phyloP scores from a whole-genome alignment of 2,329 filamentous ascomycete species.

The Penicillium nordicum region DNA sequence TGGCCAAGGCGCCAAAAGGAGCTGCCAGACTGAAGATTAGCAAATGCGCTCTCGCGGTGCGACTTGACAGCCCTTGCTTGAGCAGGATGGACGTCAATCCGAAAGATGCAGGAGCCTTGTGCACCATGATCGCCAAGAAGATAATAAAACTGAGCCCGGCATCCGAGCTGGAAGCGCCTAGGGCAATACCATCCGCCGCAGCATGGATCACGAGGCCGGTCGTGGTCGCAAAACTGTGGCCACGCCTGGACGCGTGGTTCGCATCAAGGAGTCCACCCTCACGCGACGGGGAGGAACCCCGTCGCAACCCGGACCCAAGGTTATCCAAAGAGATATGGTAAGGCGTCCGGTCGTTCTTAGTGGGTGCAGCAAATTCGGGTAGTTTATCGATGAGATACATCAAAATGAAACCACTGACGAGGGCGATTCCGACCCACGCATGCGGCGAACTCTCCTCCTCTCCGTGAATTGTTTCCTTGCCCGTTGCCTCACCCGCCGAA shows the following conservation, averaged over 20 bases:
- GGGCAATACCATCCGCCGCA: conserved; percentile 88
- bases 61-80: conserved; percentile 86
- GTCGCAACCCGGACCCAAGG: conserved; percentile 57
- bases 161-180: conserved; percentile 83
- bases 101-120: conserved; percentile 95
- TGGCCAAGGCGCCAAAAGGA: conserved; percentile 77
- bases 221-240: conserved; percentile 73
- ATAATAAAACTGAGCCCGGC: conserved; percentile 82
- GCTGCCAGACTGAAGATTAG: conserved; percentile 89
- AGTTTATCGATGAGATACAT: conserved; percentile 96
- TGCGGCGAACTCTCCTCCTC: conserved; percentile 52
- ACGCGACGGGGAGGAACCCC: conserved; percentile 40
- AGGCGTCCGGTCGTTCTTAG: conserved; percentile 64
- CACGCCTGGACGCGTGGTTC: conserved; percentile 24
- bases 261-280: conserved; percentile 39
- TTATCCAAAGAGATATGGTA: conserved; percentile 88
- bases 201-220: conserved; percentile 95
- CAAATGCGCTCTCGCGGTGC: conserved; percentile 77
- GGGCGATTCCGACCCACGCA: conserved; percentile 81
- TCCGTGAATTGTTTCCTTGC: conserved; percentile 37
- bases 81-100: conserved; percentile 85
- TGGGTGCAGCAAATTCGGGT: conserved; percentile 66
- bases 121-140: conserved; percentile 94
- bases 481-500: conserved; percentile 34
- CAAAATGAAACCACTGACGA: conserved; percentile 84